Conservation (phyloP, 2,329 filamentous ascomycete genomes). For the Geosmithia flava region DNA sequence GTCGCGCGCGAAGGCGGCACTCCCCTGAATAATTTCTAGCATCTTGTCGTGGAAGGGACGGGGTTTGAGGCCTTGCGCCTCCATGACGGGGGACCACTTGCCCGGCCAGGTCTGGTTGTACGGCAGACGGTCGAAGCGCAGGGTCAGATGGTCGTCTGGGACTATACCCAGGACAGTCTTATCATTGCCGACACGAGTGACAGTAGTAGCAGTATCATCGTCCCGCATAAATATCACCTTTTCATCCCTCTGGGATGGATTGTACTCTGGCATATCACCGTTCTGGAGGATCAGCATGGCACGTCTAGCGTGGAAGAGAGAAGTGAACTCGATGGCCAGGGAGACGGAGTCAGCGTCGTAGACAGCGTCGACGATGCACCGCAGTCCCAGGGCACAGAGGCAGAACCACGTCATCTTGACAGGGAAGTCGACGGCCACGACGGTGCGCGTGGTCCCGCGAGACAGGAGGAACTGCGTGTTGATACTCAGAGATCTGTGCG, state of each 20-base stretch:
- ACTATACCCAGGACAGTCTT: too few species aligned
- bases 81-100: neutral
- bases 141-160: neutral
- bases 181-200: too few species aligned
- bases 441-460: neutral
- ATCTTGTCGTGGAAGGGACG: neutral
- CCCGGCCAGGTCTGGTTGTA: conserved; percentile 2
- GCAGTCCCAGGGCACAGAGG: neutral
- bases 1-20: neutral
- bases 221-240: neutral
- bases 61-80: neutral
- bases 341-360: neutral
- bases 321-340: conserved; percentile 1
- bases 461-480: neutral
- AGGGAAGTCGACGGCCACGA: neutral
- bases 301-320: neutral
- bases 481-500: neutral
- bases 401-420: neutral
- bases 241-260: neutral
- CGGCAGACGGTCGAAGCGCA: neutral
- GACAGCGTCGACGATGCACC: conserved; percentile 5
- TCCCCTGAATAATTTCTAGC: neutral
- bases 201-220: too few species aligned
- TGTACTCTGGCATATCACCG: neutral
- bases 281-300: neutral